Evolutionary conservation across 108 stramenopile species (phyloP), one percentile per base, ranked within the genome.

Genomic region (Cylindrotheca fusiformis): DNA sequence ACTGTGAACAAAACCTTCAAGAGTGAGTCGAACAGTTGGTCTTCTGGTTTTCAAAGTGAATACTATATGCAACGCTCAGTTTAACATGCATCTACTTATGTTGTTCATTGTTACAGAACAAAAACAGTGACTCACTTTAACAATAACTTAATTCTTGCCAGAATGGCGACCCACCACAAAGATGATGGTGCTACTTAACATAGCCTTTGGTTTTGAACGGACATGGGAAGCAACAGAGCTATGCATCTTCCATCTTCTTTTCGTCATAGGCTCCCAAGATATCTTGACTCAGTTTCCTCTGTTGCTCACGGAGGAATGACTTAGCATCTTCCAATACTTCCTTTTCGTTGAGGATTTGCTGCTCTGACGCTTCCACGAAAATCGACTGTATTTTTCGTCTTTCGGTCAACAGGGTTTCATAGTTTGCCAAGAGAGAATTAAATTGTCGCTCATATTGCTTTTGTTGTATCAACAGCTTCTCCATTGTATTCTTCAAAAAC

Each of bases 381-480:
- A 74, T 52, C 22, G 33, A 32, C 21, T 30, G 44, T 30, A 74
- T 74, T 28, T 32, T 18, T 28, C 65, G 54, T 27, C 72, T 56
- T 31, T 74, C 72, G n/a, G 52, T 33, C 4, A 59, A 46, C 10
- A 74, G 27, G 10, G 48, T 27, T 55, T 74, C 48, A 41, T 55
- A 66, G 0, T 61, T 66, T 18, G 20, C 21, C 46, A 74, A 19
- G 18, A 74, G 32, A 1, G 32, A 27, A 3, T 24, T n/a, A 19
- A 77, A 62, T 21, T 70, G 60, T 1, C 14, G 19, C 4, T 77
- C 63, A 33, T 69, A 66, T 6, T 48, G 57, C 44, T 48, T 53
- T 49, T 76, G 68, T 25, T 70, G 64, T 12, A 48, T 33, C 27
- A 70, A 53, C 14, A 76, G 23, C 18, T 50, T 63, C 32, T 76